These are phyloP conservation scores for Irpex lacteus DNA, from an alignment of 1,284 basidiomycete genomes.

Conservation along the genomic window DNA sequence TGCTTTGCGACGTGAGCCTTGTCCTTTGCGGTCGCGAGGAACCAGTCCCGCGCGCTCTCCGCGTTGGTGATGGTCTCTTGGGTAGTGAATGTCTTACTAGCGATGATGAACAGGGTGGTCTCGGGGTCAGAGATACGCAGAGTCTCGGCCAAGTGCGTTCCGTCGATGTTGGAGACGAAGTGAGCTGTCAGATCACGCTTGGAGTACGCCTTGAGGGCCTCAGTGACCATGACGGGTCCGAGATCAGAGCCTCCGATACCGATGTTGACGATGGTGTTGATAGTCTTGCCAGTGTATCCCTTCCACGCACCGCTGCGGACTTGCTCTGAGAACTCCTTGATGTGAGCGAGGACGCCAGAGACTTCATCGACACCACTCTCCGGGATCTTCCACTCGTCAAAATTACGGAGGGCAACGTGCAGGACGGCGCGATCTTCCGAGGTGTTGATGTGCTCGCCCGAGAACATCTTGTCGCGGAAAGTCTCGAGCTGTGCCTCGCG, in stretches of 20 bases:
- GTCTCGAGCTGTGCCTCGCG: slow-evolving; percentile 86
- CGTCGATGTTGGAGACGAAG: slow-evolving; percentile 99
- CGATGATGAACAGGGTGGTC: slow-evolving; percentile 95
- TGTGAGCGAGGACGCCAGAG: slow-evolving; percentile 82
- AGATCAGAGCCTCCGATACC: slow-evolving; percentile 98
- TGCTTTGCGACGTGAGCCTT: slow-evolving; percentile 96
- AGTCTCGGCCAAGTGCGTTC: slow-evolving; percentile 94
- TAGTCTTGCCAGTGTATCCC: slow-evolving; percentile 95
- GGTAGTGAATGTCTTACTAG: slow-evolving; percentile 98
- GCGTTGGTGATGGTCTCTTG: slow-evolving; percentile 99
- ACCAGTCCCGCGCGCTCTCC: slow-evolving; percentile 92
- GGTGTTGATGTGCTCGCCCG: slow-evolving; percentile 97
- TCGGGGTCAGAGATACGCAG: slow-evolving; percentile 85
- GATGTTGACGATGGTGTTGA: slow-evolving; percentile 96
- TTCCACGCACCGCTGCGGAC: slow-evolving; percentile 90
- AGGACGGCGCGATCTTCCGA: slow-evolving; percentile 96
- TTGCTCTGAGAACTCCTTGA: slow-evolving; percentile 85
- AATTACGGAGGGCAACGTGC: slow-evolving; percentile 92
- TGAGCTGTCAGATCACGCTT: slow-evolving; percentile 86
- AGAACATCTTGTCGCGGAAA: slow-evolving; percentile 91
- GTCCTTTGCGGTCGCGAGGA: slow-evolving; percentile 82
- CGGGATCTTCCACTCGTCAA: slow-evolving; percentile 70
- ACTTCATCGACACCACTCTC: slow-evolving; percentile 88
- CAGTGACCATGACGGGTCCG: slow-evolving; percentile 98
- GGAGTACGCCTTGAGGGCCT: slow-evolving; percentile 92